Percentiles rank a stretch among this genome's conserved stretches.
These are phyloP conservation scores for Termitomyces sp. DNA, from an alignment of 768 basidiomycete genomes.

Conservation along the genomic window DNA sequence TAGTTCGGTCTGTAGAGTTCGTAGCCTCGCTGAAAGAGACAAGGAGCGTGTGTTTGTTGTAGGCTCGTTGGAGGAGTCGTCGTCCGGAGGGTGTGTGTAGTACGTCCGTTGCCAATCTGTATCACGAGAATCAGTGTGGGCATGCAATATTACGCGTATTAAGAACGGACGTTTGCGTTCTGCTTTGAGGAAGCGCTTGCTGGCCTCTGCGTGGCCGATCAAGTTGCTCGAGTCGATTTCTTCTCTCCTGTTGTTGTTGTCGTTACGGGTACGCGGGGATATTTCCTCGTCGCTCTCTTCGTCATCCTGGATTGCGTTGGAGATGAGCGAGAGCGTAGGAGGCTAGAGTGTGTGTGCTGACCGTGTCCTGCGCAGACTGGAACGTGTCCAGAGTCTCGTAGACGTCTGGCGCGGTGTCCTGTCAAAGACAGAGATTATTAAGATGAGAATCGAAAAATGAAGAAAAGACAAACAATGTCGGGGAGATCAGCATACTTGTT, in stretches of 20 bases:
- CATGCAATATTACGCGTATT: constrained; percentile 1
- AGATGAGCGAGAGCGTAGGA: constrained; percentile 1
- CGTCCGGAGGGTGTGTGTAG: constrained; percentile 63
- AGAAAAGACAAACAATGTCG: constrained; percentile 67
- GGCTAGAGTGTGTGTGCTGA: constrained; percentile 25
- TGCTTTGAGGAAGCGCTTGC: constrained; percentile 63
- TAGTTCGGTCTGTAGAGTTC: constrained; percentile 71
- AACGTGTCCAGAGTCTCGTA: constrained; percentile 87
- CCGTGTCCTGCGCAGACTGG: constrained; percentile 44
- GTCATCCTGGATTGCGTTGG: constrained; percentile 35
- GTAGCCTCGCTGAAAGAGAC: constrained; percentile 55
- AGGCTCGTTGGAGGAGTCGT: constrained; percentile 33
- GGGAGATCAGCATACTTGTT: constrained; percentile 86
- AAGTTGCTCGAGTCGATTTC: constrained; percentile 66
- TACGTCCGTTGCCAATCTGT: constrained; percentile 48
- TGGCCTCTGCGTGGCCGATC: constrained; percentile 63
- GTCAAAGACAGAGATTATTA: constrained; percentile 3
- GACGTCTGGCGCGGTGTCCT: constrained; percentile 90
- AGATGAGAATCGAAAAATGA: background rate
- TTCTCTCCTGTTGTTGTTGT: constrained; percentile 39
- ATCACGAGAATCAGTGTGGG: background rate
- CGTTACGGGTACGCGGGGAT: constrained; percentile 34
- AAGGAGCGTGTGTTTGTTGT: constrained; percentile 26
- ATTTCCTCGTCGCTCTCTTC: constrained; percentile 68
- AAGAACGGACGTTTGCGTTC: constrained; percentile 54